A percentile compares a stretch with the other conserved stretches of the same genome.
Conservation (phyloP, 2,329 filamentous ascomycete species). For the Fusarium sp. region DNA sequence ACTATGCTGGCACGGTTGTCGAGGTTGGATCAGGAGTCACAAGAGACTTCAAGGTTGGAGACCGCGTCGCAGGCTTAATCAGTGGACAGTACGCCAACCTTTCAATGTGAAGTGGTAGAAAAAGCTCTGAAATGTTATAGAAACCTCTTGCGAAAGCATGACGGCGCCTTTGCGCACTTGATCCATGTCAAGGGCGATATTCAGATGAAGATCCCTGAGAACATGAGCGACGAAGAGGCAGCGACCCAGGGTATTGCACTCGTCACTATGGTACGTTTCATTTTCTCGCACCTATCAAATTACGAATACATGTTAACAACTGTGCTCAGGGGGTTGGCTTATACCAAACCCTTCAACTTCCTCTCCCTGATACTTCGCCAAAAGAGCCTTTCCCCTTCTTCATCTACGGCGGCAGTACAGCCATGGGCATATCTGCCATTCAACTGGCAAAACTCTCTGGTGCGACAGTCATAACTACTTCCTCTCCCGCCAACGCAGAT, state of each 20-base stretch:
- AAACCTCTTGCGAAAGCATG: not conserved
- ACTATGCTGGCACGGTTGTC: conserved; percentile 61
- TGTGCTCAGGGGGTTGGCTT: conserved; percentile 56
- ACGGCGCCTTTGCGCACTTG: conserved; percentile 58
- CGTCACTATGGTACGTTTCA: conserved; percentile 47
- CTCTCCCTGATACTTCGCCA: conserved; percentile 57
- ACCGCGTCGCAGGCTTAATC: conserved; percentile 53
- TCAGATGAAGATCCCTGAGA: conserved; percentile 58
- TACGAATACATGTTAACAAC: too few species aligned
- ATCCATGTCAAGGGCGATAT: conserved; percentile 55
- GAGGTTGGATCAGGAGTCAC: conserved; percentile 57
- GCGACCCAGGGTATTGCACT: conserved; percentile 59
- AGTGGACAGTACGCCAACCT: conserved; percentile 1
- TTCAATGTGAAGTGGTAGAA: not conserved
- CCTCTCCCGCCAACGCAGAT: conserved; percentile 52
- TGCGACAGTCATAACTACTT: conserved; percentile 52
- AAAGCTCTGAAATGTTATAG: not conserved
- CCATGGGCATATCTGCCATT: conserved; percentile 64
- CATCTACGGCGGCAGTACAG: conserved; percentile 63
- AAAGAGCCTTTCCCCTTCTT: conserved; percentile 54
- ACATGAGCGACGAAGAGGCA: conserved; percentile 56
- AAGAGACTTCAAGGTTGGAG: conserved; percentile 57
- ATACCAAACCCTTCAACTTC: conserved; percentile 59
- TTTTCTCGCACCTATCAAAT: too few species aligned
- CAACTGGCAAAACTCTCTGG: conserved; percentile 56